These are phyloP conservation scores for Lichenothelia convexa DNA, from an alignment of 495 filamentous ascomycete genomes.

Conservation along the genomic window DNA sequence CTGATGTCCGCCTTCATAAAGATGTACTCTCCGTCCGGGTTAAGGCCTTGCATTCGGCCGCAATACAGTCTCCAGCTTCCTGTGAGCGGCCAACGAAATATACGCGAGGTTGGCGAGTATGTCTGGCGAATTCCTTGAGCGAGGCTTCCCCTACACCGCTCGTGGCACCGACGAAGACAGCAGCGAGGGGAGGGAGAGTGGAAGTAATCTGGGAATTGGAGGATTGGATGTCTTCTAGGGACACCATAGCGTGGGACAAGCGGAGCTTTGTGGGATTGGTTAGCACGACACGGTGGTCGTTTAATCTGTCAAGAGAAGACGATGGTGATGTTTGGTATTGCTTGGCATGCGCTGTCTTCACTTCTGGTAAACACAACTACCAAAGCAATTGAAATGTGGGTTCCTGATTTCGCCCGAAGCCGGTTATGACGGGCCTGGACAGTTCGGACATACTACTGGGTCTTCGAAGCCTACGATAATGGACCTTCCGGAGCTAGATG, in stretches of 20 bases:
- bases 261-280: no score
- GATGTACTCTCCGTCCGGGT: constrained; percentile 21
- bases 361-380: no score
- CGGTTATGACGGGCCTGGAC: no score
- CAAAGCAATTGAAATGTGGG: no score
- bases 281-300: no score
- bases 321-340: no score
- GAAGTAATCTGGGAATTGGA: constrained; percentile 16
- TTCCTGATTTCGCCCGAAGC: no score
- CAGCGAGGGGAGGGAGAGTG: constrained; percentile 25
- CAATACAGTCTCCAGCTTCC: constrained; percentile 26
- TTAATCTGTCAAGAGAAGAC: no score
- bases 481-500: no score
- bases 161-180: constrained; percentile 47
- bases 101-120: constrained; percentile 28
- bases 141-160: constrained; percentile 44
- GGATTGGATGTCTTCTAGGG: constrained; percentile 1
- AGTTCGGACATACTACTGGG: no score
- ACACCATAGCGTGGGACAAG: constrained; percentile 3
- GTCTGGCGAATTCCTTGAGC: constrained; percentile 34
- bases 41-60: constrained; percentile 25
- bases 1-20: constrained; percentile 42
- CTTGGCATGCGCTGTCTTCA: no score
- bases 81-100: constrained; percentile 32
- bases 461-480: no score